Evolutionary conservation across 257 asterid species (phyloP).

Genomic region (Plectranthus barbatus): DNA sequence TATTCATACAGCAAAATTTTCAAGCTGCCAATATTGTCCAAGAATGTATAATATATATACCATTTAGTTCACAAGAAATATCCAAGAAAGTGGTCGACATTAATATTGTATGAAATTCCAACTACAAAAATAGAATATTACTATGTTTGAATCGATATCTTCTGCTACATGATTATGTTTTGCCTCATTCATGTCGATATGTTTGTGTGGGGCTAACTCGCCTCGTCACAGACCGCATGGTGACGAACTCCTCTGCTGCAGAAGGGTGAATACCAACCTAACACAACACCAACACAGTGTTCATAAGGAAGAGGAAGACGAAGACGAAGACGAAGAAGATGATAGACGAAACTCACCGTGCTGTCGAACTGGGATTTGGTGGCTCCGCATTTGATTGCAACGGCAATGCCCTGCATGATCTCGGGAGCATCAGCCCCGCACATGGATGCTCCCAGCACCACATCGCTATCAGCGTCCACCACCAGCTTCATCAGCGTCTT

Average conservation of each 20-base stretch:
- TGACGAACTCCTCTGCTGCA: slow-evolving; percentile 84
- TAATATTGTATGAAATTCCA: background rate
- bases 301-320: too few relatives aligned
- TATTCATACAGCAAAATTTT: too few relatives aligned
- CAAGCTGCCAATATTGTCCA: too few relatives aligned
- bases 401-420: slow-evolving; percentile 71
- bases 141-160: too few relatives aligned
- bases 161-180: too few relatives aligned
- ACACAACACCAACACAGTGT: background rate
- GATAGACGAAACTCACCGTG: slow-evolving; percentile 48
- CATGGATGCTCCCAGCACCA: slow-evolving; percentile 96
- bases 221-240: slow-evolving; percentile 64
- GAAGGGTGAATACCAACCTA: slow-evolving; percentile 93
- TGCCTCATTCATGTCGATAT: slow-evolving; percentile 9
- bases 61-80: background rate
- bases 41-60: too few relatives aligned
- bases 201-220: slow-evolving; percentile 48
- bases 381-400: slow-evolving; percentile 93
- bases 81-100: background rate
- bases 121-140: background rate
- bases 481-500: slow-evolving; percentile 84
- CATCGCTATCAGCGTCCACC: slow-evolving; percentile 76
- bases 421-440: slow-evolving; percentile 98
- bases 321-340: too few relatives aligned
- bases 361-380: slow-evolving; percentile 84